These are phyloP conservation scores for Malassezia vespertilionis DNA, from an alignment of 1,284 basidiomycete species.

Conservation along the genomic window DNA sequence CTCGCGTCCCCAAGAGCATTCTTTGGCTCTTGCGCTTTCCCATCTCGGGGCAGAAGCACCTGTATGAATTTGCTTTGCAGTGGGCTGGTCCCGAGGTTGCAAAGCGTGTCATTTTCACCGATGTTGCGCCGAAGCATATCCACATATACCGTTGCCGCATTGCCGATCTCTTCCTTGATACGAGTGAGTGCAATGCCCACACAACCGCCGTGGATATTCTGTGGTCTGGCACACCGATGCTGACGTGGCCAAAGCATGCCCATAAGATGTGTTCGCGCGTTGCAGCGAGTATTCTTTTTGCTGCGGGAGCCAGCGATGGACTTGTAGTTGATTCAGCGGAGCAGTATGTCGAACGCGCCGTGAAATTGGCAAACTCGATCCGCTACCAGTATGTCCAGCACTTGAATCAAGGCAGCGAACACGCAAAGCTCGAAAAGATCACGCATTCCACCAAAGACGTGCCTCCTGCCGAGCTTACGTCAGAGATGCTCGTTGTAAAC, in stretches of 20 bases:
- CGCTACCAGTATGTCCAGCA: conserved; percentile 34
- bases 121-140: conserved; percentile 54
- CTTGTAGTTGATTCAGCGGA: conserved; percentile 54
- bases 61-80: conserved; percentile 51
- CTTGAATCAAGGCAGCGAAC: not conserved
- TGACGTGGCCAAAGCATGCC: conserved; percentile 55
- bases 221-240: conserved; percentile 57
- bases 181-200: conserved; percentile 59
- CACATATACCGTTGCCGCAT: conserved; percentile 55
- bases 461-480: not conserved
- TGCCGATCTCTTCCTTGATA: conserved; percentile 58
- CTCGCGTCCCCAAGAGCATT: conserved; percentile 54
- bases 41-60: conserved; percentile 54
- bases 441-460: not conserved
- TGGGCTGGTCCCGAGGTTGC: conserved; percentile 56
- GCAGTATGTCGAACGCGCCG: conserved; percentile 55
- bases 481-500: not conserved
- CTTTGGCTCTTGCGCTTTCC: conserved; percentile 59
- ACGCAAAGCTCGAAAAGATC: not conserved
- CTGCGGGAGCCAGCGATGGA: conserved; percentile 54
- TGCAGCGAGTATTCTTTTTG: conserved; percentile 55
- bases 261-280: conserved; percentile 59
- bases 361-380: conserved; percentile 51
- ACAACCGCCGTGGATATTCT: conserved; percentile 58
- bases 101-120: conserved; percentile 55